Evolutionary conservation across 2,329 filamentous ascomycete genomes (phyloP), one percentile per base, ranked within the genome.

Genomic region (Monilinia laxa): DNA sequence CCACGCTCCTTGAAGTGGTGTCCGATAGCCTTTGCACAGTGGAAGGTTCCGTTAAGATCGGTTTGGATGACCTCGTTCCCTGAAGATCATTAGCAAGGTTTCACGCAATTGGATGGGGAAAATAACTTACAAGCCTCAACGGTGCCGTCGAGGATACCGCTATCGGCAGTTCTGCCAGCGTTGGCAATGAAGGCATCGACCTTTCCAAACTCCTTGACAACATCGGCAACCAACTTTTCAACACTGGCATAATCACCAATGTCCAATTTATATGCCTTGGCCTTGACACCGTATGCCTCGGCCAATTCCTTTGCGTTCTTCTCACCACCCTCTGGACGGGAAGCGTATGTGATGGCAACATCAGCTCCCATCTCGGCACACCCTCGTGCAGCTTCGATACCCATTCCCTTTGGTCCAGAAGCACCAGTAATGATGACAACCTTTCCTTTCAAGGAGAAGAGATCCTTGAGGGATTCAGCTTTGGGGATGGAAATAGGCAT

Each of bases 161-260:
- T 81, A 79, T 89, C 84, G 71, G 89, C 88, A 7, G 90, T 91
- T 69, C 86, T 85, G 66, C 90, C 90, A 25, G 90, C 89, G 77
- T 90, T 90, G 78, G 87, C 87, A 71, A 89, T 84, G 78, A 89
- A 88, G 73, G 83, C 84, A 74, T 89, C 86, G 74, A 89, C 84
- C 79, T 87, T 83, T 78, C 86, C 86, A 56, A 93, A 93, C 75
- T 93, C 90, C 71, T 81, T 80, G 75, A 88, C 80, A 64, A 89
- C 85, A 54, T 85, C 80, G 70, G 81, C 77, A 73, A 89, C 85
- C 66, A 88, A 65, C 47, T 66, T 78, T 76, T 85, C 78, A 67
- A 85, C 84, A 7, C 57, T 66, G 23, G 81, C 80, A 79, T 83
- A 87, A 78, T 81, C 80, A 76, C 82, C 80, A 70, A 89, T 81